Conservation (phyloP, 495 filamentous ascomycete species). For the Aspergillus sclerotiicarbonarius region DNA sequence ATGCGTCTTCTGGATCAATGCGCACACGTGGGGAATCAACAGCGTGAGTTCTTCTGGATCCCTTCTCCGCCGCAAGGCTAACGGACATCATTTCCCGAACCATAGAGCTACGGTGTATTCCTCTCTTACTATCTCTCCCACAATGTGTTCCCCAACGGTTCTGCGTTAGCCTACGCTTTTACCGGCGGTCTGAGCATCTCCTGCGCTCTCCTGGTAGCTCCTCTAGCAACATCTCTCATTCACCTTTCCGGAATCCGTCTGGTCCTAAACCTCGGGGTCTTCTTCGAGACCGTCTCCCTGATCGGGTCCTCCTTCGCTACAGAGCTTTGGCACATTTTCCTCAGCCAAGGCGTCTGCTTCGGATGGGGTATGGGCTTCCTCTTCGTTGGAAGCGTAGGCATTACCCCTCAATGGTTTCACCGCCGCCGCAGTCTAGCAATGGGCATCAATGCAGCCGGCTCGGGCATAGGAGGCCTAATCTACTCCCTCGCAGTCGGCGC, state of each 20-base stretch:
- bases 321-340: slow-evolving; percentile 69
- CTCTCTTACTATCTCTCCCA: slow-evolving; percentile 66
- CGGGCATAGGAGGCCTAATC: slow-evolving; percentile 71
- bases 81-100: slow-evolving; percentile 9
- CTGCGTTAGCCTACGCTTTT: slow-evolving; percentile 64
- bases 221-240: slow-evolving; percentile 59
- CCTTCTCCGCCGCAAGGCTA: background rate
- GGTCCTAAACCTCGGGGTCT: slow-evolving; percentile 58
- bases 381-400: slow-evolving; percentile 68
- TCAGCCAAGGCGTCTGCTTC: slow-evolving; percentile 75
- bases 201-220: slow-evolving; percentile 60
- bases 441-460: slow-evolving; percentile 68
- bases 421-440: slow-evolving; percentile 68
- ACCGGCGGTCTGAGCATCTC: slow-evolving; percentile 71
- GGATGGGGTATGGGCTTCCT: slow-evolving; percentile 74
- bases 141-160: slow-evolving; percentile 56
- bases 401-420: slow-evolving; percentile 78
- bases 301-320: slow-evolving; percentile 67
- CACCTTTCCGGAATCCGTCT: slow-evolving; percentile 52
- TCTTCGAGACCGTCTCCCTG: slow-evolving; percentile 59
- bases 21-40: slow-evolving; percentile 56
- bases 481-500: slow-evolving; percentile 50
- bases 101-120: slow-evolving; percentile 62
- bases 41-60: slow-evolving; percentile 37
- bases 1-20: slow-evolving; percentile 52